phyloP scores from a whole-genome alignment of 2,329 filamentous ascomycete species.

The Diaporthe sp. region DNA sequence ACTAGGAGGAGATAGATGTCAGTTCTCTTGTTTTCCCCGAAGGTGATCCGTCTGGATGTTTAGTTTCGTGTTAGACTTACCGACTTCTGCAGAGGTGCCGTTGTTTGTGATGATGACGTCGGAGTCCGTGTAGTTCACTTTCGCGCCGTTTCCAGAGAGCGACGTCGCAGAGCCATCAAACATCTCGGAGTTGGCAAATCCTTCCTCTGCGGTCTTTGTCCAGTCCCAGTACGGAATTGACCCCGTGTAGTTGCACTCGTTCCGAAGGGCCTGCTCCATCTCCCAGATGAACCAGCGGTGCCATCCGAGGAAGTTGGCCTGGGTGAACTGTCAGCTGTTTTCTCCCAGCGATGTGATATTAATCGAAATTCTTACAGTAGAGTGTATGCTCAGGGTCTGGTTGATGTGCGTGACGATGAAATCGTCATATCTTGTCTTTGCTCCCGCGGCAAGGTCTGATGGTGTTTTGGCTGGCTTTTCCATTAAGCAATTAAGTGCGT shows the following conservation, averaged over 20 bases:
- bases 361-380: conserved; percentile 39
- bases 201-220: conserved; percentile 51
- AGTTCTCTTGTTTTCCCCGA: conserved; percentile 41
- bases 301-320: conserved; percentile 47
- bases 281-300: conserved; percentile 47
- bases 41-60: conserved; percentile 44
- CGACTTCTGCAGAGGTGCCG: conserved; percentile 11
- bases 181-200: conserved; percentile 56
- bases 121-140: conserved; percentile 9
- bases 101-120: conserved; percentile 6
- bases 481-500: conserved; percentile 54
- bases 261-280: conserved; percentile 48
- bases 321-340: conserved; percentile 38
- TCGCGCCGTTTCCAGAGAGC: conserved; percentile 59
- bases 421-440: conserved; percentile 54
- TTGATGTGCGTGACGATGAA: conserved; percentile 63
- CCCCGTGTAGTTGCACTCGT: conserved; percentile 53
- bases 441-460: conserved; percentile 48
- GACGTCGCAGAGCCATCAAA: conserved; percentile 63
- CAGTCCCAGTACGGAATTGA: conserved; percentile 61
- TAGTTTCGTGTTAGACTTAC: conserved; percentile 41
- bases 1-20: conserved; percentile 33
- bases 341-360: conserved; percentile 39
- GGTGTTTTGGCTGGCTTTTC: conserved; percentile 47
- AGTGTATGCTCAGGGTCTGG: conserved; percentile 55